A percentile compares a stretch with the other conserved stretches of the same genome.
Evolutionary conservation across 805 yeast genomes (phyloP).

Genomic region (Pichia ethanolica): DNA sequence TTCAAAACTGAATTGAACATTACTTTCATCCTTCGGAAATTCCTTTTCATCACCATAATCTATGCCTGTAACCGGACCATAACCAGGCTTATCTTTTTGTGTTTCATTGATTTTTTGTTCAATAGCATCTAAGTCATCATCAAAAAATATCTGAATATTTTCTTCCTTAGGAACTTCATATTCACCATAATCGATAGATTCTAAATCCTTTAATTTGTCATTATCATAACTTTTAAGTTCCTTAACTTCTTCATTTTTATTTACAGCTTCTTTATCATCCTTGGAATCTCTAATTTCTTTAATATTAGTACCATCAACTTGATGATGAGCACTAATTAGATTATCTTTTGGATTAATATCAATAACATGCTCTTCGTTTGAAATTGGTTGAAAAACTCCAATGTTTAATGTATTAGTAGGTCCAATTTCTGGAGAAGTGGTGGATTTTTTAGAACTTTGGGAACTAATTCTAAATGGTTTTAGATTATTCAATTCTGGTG

Average conservation of each 20-base stretch:
- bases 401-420: background rate
- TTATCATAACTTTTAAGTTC: background rate
- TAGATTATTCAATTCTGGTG: background rate
- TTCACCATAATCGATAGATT: conserved; percentile 15
- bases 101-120: conserved; percentile 4
- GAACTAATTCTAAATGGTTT: conserved; percentile 11
- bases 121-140: conserved; percentile 16
- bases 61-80: conserved; percentile 12
- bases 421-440: background rate
- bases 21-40: conserved; percentile 27
- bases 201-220: background rate
- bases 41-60: conserved; percentile 30
- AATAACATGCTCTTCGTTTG: background rate
- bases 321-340: too few species aligned
- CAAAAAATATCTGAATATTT: conserved; percentile 16
- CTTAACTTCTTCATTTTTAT: background rate
- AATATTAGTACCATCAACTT: too few species aligned
- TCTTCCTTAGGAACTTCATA: conserved; percentile 15
- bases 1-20: conserved; percentile 24
- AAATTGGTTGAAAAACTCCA: conserved; percentile 1
- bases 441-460: background rate
- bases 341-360: background rate
- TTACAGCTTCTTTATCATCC: too few species aligned
- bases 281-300: too few species aligned
- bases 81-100: conserved; percentile 9